Percentiles rank a stretch among this genome's conserved stretches.
These are phyloP conservation scores for Dinochytrium kinnereticum DNA, from an alignment of 371 early-diverging fungal species.

Conservation along the genomic window DNA sequence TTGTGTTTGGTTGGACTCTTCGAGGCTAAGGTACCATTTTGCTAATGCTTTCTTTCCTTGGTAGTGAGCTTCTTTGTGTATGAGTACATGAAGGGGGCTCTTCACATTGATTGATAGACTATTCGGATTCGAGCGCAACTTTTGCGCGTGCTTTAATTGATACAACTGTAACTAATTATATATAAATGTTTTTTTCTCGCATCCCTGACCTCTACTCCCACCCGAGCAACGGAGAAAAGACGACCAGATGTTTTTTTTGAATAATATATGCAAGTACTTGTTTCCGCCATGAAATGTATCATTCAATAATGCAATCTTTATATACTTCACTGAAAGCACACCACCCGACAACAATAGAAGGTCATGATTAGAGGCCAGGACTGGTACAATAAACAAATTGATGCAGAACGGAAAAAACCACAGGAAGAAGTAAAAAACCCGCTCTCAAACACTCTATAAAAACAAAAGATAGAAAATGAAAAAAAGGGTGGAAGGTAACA, in stretches of 20 bases:
- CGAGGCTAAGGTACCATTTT: neutral
- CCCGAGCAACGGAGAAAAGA: neutral
- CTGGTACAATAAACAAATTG: neutral
- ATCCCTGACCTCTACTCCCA: neutral
- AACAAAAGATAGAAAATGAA: slow-evolving; percentile 2
- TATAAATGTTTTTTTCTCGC: too few relatives aligned
- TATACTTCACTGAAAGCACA: too few relatives aligned
- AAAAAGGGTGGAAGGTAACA: neutral
- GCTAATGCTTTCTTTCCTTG: neutral
- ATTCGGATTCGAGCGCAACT: too few relatives aligned
- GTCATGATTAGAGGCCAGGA: neutral
- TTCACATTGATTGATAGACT: slow-evolving; percentile 38
- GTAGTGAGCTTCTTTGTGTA: slow-evolving; percentile 81
- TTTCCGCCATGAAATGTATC: too few relatives aligned
- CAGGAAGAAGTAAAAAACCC: too few relatives aligned
- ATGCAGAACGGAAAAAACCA: too few relatives aligned
- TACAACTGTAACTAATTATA: too few relatives aligned
- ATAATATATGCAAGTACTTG: too few relatives aligned
- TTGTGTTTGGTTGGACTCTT: neutral
- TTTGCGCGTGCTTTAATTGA: too few relatives aligned
- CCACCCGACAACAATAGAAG: neutral
- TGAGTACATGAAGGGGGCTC: slow-evolving; percentile 64
- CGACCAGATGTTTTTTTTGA: too few relatives aligned
- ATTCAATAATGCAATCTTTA: too few relatives aligned
- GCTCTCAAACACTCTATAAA: slow-evolving; percentile 6